Evolutionary conservation across 306 rosid genomes (phyloP).

Genomic region (Begonia loranthoides): DNA sequence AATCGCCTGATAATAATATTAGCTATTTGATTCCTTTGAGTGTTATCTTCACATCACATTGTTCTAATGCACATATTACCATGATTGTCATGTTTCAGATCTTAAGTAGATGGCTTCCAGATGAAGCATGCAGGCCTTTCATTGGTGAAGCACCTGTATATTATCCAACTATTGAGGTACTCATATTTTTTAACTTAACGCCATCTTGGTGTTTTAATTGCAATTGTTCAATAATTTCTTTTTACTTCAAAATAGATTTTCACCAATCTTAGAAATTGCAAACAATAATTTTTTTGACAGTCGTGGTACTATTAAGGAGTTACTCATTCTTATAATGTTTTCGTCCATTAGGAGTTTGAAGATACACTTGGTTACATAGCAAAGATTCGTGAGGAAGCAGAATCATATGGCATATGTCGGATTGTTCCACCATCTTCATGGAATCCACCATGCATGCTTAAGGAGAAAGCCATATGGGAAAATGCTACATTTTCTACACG

Average conservation of each 20-base stretch:
- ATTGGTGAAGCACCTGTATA: slow-evolving; percentile 83
- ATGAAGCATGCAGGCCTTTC: slow-evolving; percentile 58
- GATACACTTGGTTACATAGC: slow-evolving; percentile 81
- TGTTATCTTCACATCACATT: too few species aligned
- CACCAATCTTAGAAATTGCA: too few species aligned
- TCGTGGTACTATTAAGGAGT: too few species aligned
- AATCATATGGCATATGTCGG: slow-evolving; percentile 82
- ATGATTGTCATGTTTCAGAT: slow-evolving; percentile 19
- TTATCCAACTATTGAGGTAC: slow-evolving; percentile 71
- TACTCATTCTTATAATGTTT: not conserved
- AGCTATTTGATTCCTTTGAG: too few species aligned
- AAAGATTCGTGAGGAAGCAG: slow-evolving; percentile 65
- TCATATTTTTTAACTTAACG: too few species aligned
- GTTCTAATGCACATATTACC: too few species aligned
- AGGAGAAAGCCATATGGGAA: slow-evolving; percentile 70
- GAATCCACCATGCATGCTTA: slow-evolving; percentile 83
- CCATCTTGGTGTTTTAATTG: not conserved
- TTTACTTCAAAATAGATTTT: not conserved
- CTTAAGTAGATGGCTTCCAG: slow-evolving; percentile 68
- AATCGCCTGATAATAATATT: too few species aligned
- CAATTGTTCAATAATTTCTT: not conserved
- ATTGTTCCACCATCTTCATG: slow-evolving; percentile 89
- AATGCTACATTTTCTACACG: slow-evolving; percentile 69
- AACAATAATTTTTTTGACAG: too few species aligned
- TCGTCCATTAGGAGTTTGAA: slow-evolving; percentile 55